These are phyloP conservation scores for Tetrastigma voinierianum DNA, from an alignment of 164 flowering plant species.

Conservation along the genomic window DNA sequence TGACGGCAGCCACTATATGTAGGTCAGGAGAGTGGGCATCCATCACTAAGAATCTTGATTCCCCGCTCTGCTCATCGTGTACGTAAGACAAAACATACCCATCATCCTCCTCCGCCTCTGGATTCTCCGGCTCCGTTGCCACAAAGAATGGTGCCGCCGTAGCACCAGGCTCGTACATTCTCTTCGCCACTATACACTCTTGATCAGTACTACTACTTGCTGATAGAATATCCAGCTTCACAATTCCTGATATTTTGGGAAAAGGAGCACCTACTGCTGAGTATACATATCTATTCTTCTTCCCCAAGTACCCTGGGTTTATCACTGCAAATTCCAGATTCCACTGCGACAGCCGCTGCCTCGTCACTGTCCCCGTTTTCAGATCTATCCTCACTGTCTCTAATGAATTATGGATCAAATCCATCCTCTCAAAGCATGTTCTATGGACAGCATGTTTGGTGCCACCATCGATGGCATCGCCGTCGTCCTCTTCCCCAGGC, in stretches of 20 bases:
- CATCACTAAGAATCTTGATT: slow-evolving; percentile 76
- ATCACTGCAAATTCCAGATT: slow-evolving; percentile 70
- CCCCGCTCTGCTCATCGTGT: slow-evolving; percentile 57
- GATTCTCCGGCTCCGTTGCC: slow-evolving; percentile 40
- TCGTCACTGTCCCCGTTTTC: slow-evolving; percentile 41
- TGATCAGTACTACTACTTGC: no score
- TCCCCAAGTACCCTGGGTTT: slow-evolving; percentile 49
- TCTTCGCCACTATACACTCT: slow-evolving; percentile 50
- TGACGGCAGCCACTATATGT: slow-evolving; percentile 55
- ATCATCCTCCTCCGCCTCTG: slow-evolving; percentile 63
- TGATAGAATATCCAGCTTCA: slow-evolving; percentile 60
- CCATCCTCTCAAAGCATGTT: slow-evolving; percentile 62
- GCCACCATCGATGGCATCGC: slow-evolving; percentile 60
- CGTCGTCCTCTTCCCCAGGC: slow-evolving; percentile 73
- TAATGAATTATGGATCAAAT: slow-evolving; percentile 49
- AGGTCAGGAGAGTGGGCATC: slow-evolving; percentile 74
- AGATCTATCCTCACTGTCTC: slow-evolving; percentile 66
- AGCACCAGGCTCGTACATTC: slow-evolving; percentile 62
- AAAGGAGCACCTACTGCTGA: slow-evolving; percentile 58
- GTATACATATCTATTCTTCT: slow-evolving; percentile 56
- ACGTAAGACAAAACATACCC: slow-evolving; percentile 57
- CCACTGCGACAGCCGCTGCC: slow-evolving; percentile 49
- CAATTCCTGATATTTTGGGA: slow-evolving; percentile 66
- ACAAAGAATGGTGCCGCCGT: slow-evolving; percentile 75
- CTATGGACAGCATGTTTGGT: slow-evolving; percentile 55